These are phyloP conservation scores for Spironucleus salmonicida DNA, from an alignment of 208 protist genomes.

Conservation along the genomic window DNA sequence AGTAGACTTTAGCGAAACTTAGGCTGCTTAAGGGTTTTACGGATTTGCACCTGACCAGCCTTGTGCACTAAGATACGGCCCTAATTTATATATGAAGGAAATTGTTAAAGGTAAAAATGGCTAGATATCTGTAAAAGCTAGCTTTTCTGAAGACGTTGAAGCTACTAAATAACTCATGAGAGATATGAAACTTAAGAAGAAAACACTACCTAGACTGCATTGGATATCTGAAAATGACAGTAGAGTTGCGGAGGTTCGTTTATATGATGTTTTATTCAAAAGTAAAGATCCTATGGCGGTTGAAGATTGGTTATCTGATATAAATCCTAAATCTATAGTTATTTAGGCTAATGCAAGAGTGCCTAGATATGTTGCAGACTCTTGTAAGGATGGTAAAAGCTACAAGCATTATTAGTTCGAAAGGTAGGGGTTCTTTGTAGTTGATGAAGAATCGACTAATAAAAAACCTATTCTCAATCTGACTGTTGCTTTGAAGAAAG, in stretches of 20 bases:
- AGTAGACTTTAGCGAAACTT: conserved; percentile 42
- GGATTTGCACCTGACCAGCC: neutral
- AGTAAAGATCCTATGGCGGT: conserved; percentile 36
- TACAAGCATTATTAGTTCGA: conserved; percentile 30
- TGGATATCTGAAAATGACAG: conserved; percentile 29
- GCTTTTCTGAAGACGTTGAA: neutral
- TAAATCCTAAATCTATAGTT: conserved; percentile 56
- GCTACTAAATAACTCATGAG: conserved; percentile 23
- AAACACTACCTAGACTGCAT: conserved; percentile 19
- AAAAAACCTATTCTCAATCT: conserved; percentile 64
- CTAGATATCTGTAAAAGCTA: conserved; percentile 3
- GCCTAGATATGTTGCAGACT: neutral
- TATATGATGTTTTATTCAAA: conserved; percentile 59
- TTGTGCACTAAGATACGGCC: conserved; percentile 33
- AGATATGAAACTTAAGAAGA: conserved; percentile 8
- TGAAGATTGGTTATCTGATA: conserved; percentile 44
- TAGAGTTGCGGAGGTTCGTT: conserved; percentile 47
- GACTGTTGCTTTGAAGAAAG: too few species aligned
- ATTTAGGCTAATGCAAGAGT: conserved; percentile 6
- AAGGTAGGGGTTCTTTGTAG: conserved; percentile 36
- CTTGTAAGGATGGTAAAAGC: neutral
- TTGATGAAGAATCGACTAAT: conserved; percentile 55
- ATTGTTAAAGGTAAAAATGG: conserved; percentile 30
- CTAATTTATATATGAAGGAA: conserved; percentile 24
- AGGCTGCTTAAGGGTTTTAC: conserved; percentile 15